Evolutionary conservation across 2,329 filamentous ascomycete genomes (phyloP), one percentile per base, ranked within the genome.

Genomic region (Colletotrichum cordylinicola): DNA sequence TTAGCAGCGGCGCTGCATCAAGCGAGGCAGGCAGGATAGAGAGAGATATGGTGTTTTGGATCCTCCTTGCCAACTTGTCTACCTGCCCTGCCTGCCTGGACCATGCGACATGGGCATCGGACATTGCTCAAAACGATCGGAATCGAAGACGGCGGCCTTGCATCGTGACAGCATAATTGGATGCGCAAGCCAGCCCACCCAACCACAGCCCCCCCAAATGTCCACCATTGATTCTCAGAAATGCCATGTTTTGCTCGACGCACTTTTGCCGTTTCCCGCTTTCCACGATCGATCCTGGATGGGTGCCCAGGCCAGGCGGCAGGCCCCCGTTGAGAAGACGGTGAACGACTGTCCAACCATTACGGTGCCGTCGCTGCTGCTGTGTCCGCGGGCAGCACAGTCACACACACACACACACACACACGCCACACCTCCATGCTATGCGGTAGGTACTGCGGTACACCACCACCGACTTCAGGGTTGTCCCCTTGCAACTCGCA

Each of bases 231-330:
- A 43, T 48, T 66, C 33, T 61, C 39, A 37, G 33, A 67, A 73
- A 73, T 75, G 56, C 73, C 73, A 75, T 75, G 62, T 75, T 73
- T 75, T 64, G 27, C 70, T 60, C 56, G n/a, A 73, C 61, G 73
- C 69, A 67, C 43, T 73, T 75, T 48, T 48, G 31, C 55, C 70
- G 24, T 58, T 70, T 72, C 64, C 64, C 64, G 70, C 52, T 52
- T 56, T 56, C 43, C n/a, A 48, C 43, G 43, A 48, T 27, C 33
- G 52, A 43, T n/a, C 55, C 33, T 18, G 61, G 35, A 48, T 61
- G 24, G 39, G 8, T 43, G 35, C 39, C 43, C 67, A 33, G 29
- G 55, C 21, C 55, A 58, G 7, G 15, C 24, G 24, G 24, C 24
- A 24, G 33, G 21, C 61, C 33, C 61, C 35, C 21, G 61, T 64